Evolutionary conservation across 495 filamentous ascomycete genomes (phyloP).

Genomic region (Patellaria atrata): DNA sequence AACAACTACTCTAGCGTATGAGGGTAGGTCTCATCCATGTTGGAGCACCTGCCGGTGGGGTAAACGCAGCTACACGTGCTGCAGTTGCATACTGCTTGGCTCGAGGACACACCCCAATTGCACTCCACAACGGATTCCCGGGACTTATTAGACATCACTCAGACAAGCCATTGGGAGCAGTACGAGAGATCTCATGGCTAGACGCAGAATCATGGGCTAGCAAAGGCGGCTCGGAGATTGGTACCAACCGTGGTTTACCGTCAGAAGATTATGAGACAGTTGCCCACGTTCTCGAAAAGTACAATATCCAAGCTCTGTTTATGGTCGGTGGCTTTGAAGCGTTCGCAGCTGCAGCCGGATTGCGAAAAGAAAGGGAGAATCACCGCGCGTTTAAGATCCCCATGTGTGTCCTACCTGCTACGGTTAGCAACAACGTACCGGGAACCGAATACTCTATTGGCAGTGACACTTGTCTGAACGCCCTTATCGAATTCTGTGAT

Average conservation of each 20-base stretch:
- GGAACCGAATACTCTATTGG: constrained; percentile 96
- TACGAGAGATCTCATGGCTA: constrained; percentile 78
- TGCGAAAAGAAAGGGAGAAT: constrained; percentile 61
- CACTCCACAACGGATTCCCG: constrained; percentile 94
- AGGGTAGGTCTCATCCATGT: constrained; percentile 91
- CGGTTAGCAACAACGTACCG: constrained; percentile 95
- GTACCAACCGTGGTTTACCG: constrained; percentile 88
- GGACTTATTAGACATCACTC: constrained; percentile 82
- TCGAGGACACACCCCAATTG: constrained; percentile 81
- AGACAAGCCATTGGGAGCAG: constrained; percentile 66
- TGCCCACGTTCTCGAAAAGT: constrained; percentile 71
- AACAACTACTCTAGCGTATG: constrained; percentile 69
- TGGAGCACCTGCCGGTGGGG: constrained; percentile 94
- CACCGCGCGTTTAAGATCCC: constrained; percentile 85
- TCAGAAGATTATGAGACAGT: constrained; percentile 66
- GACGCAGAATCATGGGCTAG: constrained; percentile 91
- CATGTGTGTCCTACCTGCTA: constrained; percentile 85
- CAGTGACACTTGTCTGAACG: constrained; percentile 93
- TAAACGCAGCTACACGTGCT: constrained; percentile 93
- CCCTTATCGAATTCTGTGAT: constrained; percentile 92
- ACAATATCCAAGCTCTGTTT: constrained; percentile 82
- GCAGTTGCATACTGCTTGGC: constrained; percentile 91
- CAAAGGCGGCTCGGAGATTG: constrained; percentile 94
- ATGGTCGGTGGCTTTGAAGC: constrained; percentile 95
- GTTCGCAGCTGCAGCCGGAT: constrained; percentile 78